A percentile compares a stretch with the other conserved stretches of the same genome.
Conservation (phyloP, 78 protist species). For the Planoprotostelium fungivorum region DNA sequence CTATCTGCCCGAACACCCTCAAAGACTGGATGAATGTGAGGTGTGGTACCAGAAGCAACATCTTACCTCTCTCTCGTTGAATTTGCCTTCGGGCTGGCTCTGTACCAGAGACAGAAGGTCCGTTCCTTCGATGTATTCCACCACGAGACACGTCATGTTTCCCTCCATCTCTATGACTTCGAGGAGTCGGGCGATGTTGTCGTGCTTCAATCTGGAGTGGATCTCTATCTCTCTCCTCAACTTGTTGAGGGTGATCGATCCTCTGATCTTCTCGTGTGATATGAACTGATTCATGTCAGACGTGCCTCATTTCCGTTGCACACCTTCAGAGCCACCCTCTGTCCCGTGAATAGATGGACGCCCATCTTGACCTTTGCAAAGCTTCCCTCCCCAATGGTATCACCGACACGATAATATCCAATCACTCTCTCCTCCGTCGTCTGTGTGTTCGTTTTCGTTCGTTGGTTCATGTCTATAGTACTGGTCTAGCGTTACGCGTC, state of each 20-base stretch:
- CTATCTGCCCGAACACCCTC: slow-evolving; percentile 39
- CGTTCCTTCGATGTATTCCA: slow-evolving; percentile 41
- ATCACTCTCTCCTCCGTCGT: too few relatives aligned
- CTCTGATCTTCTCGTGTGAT: slow-evolving; percentile 23
- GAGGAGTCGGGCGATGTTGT: slow-evolving; percentile 49
- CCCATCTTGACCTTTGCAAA: slow-evolving; percentile 52
- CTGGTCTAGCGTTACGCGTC: too few relatives aligned
- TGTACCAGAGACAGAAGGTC: slow-evolving; percentile 56
- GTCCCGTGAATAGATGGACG: slow-evolving; percentile 41
- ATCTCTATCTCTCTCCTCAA: slow-evolving; percentile 56
- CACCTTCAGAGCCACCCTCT: slow-evolving; percentile 46
- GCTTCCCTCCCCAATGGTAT: slow-evolving; percentile 53
- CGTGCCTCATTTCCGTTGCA: too few relatives aligned
- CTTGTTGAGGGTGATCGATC: slow-evolving; percentile 20
- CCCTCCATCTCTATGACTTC: slow-evolving; percentile 44
- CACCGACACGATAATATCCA: too few relatives aligned
- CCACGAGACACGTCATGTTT: slow-evolving; percentile 20
- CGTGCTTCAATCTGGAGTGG: slow-evolving; percentile 41
- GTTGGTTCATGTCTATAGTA: too few relatives aligned
- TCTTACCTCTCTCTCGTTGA: too few relatives aligned
- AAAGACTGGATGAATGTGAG: slow-evolving; percentile 51
- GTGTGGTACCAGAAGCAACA: too few relatives aligned
- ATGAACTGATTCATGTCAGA: slow-evolving; percentile 22
- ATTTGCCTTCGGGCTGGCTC: slow-evolving; percentile 5
- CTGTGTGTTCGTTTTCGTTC: too few relatives aligned